Base-by-base conservation (phyloP, 2,329 filamentous ascomycete species). In the Arachnomyces sp. region DNA sequence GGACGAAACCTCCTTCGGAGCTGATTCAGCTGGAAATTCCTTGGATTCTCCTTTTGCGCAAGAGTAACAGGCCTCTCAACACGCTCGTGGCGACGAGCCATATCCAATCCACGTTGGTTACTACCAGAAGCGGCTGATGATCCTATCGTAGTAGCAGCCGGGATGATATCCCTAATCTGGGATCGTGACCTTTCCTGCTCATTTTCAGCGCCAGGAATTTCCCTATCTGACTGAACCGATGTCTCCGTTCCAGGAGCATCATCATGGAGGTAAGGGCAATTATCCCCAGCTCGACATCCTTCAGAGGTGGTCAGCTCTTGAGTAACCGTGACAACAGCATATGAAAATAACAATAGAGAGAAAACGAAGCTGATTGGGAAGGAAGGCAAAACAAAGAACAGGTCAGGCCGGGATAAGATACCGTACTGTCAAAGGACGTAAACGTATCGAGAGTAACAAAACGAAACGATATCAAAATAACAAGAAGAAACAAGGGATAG, bases 1-100 rank as follows among this genome's bases (percentile, higher is more conserved):
- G 74, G 73, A 39, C 62, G 63, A 59, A 78, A 90, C 28, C 86
- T 75, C 47, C 77, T 76, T 52, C 77, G 73, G 45, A 90, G 65
- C 66, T 92, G 86, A 45, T 75, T 75, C 37, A 90, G 63, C 59
- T 92, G 84, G 56, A 87, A 92, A 42, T 74, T 74, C 48, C 84
- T 73, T 5, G 85, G 83, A 55, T 88, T 77, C 44, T 79, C 71
- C 21, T 67, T 59, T 60, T 87, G 81, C 8, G 74, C 69, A 43
- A 73, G 68, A 5, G 85, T 77, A 2, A 84, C 66, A 8, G 85
- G 85, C 54, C 80, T 82, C 43, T 74, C 59, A 25, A 84, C 75
- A 38, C 14, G 81, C 63, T 43, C 73, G 72, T 32, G 70, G 69
- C 25, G 62, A 47, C 54, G 60, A 46, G 45, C 61, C 53, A 53